These are phyloP conservation scores for Pseudogymnoascus sp. DNA, from an alignment of 2,329 filamentous ascomycete genomes.

Conservation along the genomic window DNA sequence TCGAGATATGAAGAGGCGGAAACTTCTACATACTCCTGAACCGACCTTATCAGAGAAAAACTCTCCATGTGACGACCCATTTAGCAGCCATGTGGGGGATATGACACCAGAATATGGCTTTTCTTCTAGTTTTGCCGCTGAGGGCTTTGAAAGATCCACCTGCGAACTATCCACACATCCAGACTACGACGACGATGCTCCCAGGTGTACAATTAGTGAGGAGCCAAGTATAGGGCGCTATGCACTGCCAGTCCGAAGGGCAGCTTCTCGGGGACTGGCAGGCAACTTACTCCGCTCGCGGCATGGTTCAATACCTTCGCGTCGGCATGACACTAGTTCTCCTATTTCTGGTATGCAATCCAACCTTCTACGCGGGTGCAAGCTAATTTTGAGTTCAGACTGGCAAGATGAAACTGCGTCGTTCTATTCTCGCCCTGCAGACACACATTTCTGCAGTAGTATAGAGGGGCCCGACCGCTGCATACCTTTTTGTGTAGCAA, in stretches of 20 bases:
- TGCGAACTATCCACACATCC: conserved; percentile 12
- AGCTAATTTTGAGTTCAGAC: conserved; percentile 21
- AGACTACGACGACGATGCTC: background rate
- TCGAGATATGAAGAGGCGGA: conserved; percentile 30
- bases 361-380: background rate
- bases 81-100: background rate
- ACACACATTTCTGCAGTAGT: conserved; percentile 27
- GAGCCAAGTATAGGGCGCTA: background rate
- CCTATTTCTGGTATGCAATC: conserved; percentile 28
- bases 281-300: background rate
- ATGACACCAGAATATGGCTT: background rate
- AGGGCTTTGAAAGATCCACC: conserved; percentile 16
- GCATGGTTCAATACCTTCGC: conserved; percentile 12
- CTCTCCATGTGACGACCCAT: conserved; percentile 1
- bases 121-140: background rate
- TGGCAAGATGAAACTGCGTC: conserved; percentile 30
- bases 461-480: conserved; percentile 21
- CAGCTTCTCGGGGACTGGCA: background rate
- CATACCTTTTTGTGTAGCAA: conserved; percentile 59
- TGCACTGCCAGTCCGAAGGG: background rate
- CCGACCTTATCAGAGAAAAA: conserved; percentile 1
- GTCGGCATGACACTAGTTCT: conserved; percentile 22
- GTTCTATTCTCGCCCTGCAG: conserved; percentile 28
- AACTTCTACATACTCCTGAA: conserved; percentile 24
- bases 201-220: background rate